Evolutionary conservation across 139 green algal species (phyloP).

Genomic region (Auxenochlorella protothecoides): DNA sequence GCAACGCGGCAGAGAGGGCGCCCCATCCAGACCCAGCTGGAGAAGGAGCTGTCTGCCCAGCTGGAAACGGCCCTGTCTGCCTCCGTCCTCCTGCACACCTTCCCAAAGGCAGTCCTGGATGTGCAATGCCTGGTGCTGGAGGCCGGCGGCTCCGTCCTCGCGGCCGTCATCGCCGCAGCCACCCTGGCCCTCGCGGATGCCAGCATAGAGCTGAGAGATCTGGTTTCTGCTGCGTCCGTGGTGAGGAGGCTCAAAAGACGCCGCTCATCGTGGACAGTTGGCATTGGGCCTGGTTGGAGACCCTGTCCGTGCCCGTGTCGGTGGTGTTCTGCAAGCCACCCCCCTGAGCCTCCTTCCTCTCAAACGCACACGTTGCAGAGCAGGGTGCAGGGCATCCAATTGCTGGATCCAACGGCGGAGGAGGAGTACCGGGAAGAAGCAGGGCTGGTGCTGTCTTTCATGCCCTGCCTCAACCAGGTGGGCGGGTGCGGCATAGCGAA

Average conservation of each 20-base stretch:
- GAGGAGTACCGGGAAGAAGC: constrained; percentile 41
- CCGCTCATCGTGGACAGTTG: no score
- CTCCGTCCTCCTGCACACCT: constrained; percentile 40
- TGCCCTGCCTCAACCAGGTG: constrained; percentile 40
- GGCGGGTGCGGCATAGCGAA: background rate
- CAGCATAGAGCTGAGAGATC: constrained; percentile 56
- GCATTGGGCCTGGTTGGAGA: no score
- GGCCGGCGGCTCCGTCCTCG: constrained; percentile 43
- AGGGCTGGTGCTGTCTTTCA: constrained; percentile 35
- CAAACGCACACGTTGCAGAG: constrained; percentile 16
- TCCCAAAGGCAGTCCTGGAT: constrained; percentile 61
- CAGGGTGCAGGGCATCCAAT: constrained; percentile 25
- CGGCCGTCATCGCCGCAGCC: constrained; percentile 41
- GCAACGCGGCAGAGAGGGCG: constrained; percentile 20
- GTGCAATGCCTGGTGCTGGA: constrained; percentile 61
- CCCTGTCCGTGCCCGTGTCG: no score
- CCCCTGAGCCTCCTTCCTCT: background rate
- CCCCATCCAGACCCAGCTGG: constrained; percentile 21
- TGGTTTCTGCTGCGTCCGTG: constrained; percentile 49
- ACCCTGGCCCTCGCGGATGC: constrained; percentile 62
- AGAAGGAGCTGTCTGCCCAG: constrained; percentile 23
- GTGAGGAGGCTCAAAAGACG: constrained; percentile 12
- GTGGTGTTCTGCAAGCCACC: no score
- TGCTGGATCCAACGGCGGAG: constrained; percentile 48
- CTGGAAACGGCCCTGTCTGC: constrained; percentile 44